Evolutionary conservation across 1,284 basidiomycete genomes (phyloP).

Genomic region (Trametes pubescens): DNA sequence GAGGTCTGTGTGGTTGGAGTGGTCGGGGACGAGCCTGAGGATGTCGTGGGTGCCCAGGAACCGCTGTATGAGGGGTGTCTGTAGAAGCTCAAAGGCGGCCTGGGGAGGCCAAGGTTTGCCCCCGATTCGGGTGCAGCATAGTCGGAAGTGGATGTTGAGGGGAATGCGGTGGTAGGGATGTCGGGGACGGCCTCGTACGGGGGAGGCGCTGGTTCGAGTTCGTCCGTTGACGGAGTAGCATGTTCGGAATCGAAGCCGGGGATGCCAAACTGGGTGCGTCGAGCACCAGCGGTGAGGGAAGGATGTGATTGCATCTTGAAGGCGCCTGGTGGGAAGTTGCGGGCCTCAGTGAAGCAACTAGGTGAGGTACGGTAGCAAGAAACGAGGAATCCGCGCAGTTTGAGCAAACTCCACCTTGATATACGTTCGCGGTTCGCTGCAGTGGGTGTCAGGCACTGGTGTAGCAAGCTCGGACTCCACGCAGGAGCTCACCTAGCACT

Average conservation of each 20-base stretch:
- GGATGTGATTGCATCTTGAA: no score
- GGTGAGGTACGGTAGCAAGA: no score
- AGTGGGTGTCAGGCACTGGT: no score
- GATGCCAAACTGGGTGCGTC: background rate
- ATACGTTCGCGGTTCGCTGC: no score
- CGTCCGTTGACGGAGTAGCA: background rate
- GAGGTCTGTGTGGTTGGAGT: background rate
- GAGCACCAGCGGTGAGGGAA: no score
- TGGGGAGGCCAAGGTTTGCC: no score
- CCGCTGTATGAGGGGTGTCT: background rate
- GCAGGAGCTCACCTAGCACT: no score
- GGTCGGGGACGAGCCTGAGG: background rate
- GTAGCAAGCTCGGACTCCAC: no score
- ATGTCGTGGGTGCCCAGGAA: background rate
- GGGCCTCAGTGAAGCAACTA: no score
- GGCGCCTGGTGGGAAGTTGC: no score
- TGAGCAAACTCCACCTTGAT: no score
- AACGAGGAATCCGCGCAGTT: no score
- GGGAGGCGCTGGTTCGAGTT: background rate
- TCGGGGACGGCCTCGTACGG: background rate
- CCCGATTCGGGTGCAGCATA: background rate
- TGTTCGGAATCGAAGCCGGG: background rate
- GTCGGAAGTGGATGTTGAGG: background rate
- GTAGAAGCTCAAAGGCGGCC: background rate
- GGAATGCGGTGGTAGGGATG: background rate